Evolutionary conservation across 768 basidiomycete genomes (phyloP).

Genomic region (Cystoderma amianthinum): DNA sequence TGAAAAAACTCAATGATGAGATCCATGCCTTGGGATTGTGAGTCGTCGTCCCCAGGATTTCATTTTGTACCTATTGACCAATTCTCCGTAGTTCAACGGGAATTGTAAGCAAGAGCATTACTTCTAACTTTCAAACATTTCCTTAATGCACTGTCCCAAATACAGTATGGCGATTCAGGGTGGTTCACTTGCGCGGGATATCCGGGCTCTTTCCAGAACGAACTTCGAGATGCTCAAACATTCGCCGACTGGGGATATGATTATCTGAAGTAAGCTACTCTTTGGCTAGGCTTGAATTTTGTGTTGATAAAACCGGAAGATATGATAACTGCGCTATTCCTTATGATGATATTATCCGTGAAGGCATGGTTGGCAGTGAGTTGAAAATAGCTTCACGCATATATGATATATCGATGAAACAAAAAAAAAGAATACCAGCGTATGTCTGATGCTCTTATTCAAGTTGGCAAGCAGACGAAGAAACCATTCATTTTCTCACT

Average conservation of each 20-base stretch:
- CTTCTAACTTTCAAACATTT: not conserved
- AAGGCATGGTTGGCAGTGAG: slow-evolving; percentile 51
- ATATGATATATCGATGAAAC: too few relatives aligned
- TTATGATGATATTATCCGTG: slow-evolving; percentile 47
- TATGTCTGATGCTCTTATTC: slow-evolving; percentile 53
- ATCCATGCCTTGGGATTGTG: slow-evolving; percentile 57
- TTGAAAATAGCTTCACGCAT: too few relatives aligned
- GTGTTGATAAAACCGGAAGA: too few relatives aligned
- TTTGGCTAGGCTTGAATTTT: too few relatives aligned
- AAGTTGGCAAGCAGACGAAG: slow-evolving; percentile 35
- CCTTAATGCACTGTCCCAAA: not conserved
- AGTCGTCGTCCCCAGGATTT: slow-evolving; percentile 2
- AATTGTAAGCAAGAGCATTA: slow-evolving; percentile 21
- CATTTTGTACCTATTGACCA: not conserved
- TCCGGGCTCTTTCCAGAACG: slow-evolving; percentile 59
- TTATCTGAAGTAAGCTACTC: slow-evolving; percentile 57
- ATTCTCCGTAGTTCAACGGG: slow-evolving; percentile 29
- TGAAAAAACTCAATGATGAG: slow-evolving; percentile 46
- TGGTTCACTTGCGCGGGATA: slow-evolving; percentile 66
- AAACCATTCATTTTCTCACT: slow-evolving; percentile 50
- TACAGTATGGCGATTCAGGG: slow-evolving; percentile 52
- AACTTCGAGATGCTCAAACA: slow-evolving; percentile 44
- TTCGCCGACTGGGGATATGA: slow-evolving; percentile 66
- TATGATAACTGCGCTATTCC: slow-evolving; percentile 57
- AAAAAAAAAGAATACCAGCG: slow-evolving; percentile 55